A percentile compares a stretch with the other conserved stretches of the same genome.
Conservation (phyloP, 371 early-diverging fungal species). For the Mycotypha africana region DNA sequence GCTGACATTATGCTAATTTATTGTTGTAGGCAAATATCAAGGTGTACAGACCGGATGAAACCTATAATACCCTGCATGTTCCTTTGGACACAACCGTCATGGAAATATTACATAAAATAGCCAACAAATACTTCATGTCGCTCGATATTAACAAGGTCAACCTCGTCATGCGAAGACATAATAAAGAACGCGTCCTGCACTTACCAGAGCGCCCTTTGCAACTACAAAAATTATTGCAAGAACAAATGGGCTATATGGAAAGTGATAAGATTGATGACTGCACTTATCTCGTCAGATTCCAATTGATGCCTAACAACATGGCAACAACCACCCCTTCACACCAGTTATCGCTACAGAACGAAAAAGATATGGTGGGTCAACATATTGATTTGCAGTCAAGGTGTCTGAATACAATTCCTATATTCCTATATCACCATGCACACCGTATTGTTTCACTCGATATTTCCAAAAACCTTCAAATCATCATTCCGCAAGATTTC, state of each 20-base stretch:
- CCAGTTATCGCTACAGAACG: conserved; percentile 35
- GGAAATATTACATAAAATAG: conserved; percentile 64
- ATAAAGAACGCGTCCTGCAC: conserved; percentile 59
- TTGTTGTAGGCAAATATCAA: conserved; percentile 47
- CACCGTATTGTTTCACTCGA: conserved; percentile 62
- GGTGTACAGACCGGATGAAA: conserved; percentile 62
- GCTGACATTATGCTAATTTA: too few species aligned
- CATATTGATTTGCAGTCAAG: conserved; percentile 65
- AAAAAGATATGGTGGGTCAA: conserved; percentile 12
- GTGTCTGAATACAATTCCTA: conserved; percentile 73
- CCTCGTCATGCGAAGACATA: conserved; percentile 57
- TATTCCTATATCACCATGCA: conserved; percentile 66
- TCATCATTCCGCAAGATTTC: conserved; percentile 75
- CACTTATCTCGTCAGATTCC: conserved; percentile 75
- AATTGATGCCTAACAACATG: conserved; percentile 67
- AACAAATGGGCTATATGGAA: conserved; percentile 77
- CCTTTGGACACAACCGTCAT: conserved; percentile 61
- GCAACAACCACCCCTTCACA: conserved; percentile 41
- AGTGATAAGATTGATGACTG: conserved; percentile 72
- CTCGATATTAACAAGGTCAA: conserved; percentile 71
- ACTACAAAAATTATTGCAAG: conserved; percentile 61
- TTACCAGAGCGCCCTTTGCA: conserved; percentile 68
- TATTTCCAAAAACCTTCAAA: conserved; percentile 66
- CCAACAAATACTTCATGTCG: conserved; percentile 70
- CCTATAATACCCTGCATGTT: conserved; percentile 72